Evolutionary conservation across 305 asterid genomes (phyloP).

Genomic region (Solanum hybrid): DNA sequence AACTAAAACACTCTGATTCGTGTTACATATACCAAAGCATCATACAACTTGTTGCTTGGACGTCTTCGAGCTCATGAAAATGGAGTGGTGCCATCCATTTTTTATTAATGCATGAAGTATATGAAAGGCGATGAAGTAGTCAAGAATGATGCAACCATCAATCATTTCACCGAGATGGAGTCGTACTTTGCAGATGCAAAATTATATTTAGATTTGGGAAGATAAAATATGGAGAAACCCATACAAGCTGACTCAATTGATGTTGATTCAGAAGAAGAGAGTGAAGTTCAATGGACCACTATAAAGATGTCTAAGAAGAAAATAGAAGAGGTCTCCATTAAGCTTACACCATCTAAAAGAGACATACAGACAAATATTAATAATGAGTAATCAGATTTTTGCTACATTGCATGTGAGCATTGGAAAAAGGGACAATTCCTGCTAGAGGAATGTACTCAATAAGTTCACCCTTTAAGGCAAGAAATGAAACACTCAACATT

Average conservation of each 20-base stretch:
- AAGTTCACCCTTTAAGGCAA: neutral
- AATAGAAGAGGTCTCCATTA: neutral
- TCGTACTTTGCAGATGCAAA: neutral
- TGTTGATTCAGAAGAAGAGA: neutral
- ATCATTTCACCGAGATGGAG: neutral
- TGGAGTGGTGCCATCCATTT: neutral
- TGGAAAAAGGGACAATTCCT: neutral
- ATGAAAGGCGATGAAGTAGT: neutral
- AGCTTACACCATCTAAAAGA: neutral
- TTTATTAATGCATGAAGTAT: neutral
- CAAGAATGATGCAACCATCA: neutral
- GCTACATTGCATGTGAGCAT: neutral
- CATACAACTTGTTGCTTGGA: neutral
- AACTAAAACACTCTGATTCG: neutral
- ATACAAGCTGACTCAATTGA: neutral
- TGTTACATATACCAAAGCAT: neutral
- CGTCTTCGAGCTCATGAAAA: neutral
- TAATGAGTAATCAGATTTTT: neutral
- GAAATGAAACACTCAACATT: neutral
- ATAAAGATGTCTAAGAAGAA: neutral
- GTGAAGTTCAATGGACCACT: neutral
- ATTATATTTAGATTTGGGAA: neutral
- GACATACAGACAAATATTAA: neutral
- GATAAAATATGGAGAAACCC: neutral
- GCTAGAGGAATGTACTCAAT: neutral